Conservation (phyloP, 257 asterid genomes). For the Solanum ossicruentum region DNA sequence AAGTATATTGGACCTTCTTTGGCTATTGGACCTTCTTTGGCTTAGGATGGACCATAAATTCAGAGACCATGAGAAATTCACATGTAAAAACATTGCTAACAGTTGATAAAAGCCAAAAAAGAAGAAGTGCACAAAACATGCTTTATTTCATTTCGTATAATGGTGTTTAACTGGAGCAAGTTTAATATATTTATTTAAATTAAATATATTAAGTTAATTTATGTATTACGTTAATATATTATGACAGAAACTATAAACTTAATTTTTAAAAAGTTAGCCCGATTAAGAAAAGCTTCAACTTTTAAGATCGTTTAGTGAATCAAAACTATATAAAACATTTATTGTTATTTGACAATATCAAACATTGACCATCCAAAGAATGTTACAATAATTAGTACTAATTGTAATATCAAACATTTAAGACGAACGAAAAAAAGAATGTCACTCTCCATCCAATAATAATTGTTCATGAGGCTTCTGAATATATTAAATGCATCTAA, state of each 20-base stretch:
- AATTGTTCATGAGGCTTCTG: no score
- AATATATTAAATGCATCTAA: no score
- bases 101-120: neutral
- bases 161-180: no score
- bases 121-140: neutral
- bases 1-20: no score
- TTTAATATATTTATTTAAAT: neutral
- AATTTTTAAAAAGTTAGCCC: neutral
- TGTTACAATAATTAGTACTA: no score
- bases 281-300: neutral
- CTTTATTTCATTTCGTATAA: neutral
- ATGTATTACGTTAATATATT: neutral
- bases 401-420: neutral
- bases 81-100: no score
- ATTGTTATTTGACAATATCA: neutral
- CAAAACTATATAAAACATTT: no score
- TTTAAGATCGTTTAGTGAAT: neutral
- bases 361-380: neutral
- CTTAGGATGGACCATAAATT: neutral
- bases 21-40: no score
- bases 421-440: neutral
- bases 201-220: neutral
- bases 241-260: neutral
- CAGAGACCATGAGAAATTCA: neutral
- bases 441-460: no score